Evolutionary conservation across 306 rosid genomes (phyloP), one percentile per base, ranked within the genome.

Genomic region (Fragaria iinumae): DNA sequence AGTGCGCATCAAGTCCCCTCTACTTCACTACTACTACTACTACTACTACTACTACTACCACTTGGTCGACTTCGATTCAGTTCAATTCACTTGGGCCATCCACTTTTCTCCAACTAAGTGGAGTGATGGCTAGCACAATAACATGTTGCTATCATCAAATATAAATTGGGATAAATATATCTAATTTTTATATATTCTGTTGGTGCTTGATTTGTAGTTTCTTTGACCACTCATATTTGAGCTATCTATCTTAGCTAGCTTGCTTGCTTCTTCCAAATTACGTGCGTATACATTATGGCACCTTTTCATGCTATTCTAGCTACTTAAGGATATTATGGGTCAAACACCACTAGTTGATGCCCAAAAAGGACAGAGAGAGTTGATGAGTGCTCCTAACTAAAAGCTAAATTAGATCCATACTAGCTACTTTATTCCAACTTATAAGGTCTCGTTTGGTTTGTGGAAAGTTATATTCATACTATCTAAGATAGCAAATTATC

Each of bases 1-100:
- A 34, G 68, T 63, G 68, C 14, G 68, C 34, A 13, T 65, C 69
- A 76, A 76, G 73, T 76, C 72, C 29, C 64, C 32, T 34, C 49
- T 36, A 76, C 64, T 45, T 63, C 59, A 62, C n/a, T 18, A 2
- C 45, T 16, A 23, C 44, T 48, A 32, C 36, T 32, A 29, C 34
- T 29, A 29, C 34, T 29, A 29, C 32, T 29, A 29, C 32, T 2
- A 29, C 32, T 29, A 39, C 23, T 8, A 29, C 32, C 6, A 16
- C 60, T n/a, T 53, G 9, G 29, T 56, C 63, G 32, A 21, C 32
- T 23, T 57, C 34, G 64, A 57, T 57, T 57, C 64, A 57, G 39
- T 27, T 62, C 69, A 34, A 18, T 34, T 64, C 69, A 16, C 69
- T 64, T 34, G 69, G 44, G 23, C 69, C 45, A 32, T 32, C 36